phyloP scores from a whole-genome alignment of 2,329 filamentous ascomycete genomes.

The Calonectria pseudoreteaudii region DNA sequence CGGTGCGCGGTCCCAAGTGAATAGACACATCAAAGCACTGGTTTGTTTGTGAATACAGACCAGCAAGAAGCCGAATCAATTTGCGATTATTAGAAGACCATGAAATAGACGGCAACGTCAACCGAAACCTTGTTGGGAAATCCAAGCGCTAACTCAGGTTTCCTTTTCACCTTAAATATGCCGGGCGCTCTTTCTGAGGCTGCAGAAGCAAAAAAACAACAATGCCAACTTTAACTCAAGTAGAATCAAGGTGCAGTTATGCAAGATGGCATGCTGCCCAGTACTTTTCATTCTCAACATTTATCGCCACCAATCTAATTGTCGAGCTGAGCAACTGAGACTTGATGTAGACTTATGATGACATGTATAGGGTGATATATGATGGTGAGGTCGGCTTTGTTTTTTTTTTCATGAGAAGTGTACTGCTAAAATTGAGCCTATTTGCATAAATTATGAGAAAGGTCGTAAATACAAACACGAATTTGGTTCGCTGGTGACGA shows the following conservation, averaged over 20 bases:
- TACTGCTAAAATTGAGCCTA: background rate
- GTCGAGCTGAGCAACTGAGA: background rate
- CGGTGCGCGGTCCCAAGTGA: background rate
- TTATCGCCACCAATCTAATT: background rate
- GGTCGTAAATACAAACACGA: background rate
- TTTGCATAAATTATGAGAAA: background rate
- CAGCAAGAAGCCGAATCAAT: background rate
- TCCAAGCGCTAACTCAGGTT: background rate
- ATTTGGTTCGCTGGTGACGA: background rate
- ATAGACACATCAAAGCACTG: background rate
- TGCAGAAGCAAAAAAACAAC: background rate
- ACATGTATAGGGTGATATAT: background rate
- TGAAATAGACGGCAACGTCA: background rate
- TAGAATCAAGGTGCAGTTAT: no score
- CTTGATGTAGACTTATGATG: background rate
- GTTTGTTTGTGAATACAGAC: background rate
- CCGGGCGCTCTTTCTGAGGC: background rate
- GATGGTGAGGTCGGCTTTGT: background rate
- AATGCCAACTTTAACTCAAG: background rate
- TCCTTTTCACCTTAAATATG: background rate
- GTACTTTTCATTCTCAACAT: background rate
- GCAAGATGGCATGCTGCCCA: background rate
- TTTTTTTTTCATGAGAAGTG: background rate
- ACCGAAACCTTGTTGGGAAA: background rate
- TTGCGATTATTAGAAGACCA: background rate